phyloP scores from a whole-genome alignment of 805 yeast species.

The Ogataea zsoltii region DNA sequence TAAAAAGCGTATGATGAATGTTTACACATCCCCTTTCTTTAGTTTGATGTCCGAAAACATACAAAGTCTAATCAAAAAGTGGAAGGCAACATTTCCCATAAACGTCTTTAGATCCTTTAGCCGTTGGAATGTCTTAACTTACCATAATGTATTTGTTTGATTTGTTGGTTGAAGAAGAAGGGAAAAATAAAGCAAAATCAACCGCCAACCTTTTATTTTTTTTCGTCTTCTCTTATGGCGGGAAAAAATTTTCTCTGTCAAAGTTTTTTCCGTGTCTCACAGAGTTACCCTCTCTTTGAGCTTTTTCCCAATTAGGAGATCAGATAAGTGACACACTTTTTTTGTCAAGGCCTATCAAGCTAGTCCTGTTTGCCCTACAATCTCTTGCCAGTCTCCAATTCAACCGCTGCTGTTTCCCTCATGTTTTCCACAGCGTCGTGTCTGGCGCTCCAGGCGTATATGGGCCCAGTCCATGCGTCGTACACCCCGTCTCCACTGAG shows the following conservation, averaged over 20 bases:
- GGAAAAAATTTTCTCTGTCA: slow-evolving; percentile 8
- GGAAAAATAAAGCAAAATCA: neutral
- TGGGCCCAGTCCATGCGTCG: slow-evolving; percentile 1
- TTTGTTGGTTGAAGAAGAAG: neutral
- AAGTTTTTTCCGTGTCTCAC: neutral
- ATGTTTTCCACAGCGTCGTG: slow-evolving; percentile 4
- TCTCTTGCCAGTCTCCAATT: no score
- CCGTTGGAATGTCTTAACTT: slow-evolving; percentile 22
- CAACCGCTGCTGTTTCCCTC: no score
- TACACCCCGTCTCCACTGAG: slow-evolving; percentile 36
- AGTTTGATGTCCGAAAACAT: slow-evolving; percentile 10
- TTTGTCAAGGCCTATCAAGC: neutral
- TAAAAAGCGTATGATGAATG: slow-evolving; percentile 16
- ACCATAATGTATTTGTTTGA: slow-evolving; percentile 20
- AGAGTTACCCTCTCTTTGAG: neutral
- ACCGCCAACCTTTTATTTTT: neutral
- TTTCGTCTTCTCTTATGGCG: neutral
- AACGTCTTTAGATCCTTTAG: slow-evolving; percentile 37
- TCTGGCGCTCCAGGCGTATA: slow-evolving; percentile 3
- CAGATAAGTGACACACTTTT: slow-evolving; percentile 4
- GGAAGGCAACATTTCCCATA: slow-evolving; percentile 18
- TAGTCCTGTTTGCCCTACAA: no score
- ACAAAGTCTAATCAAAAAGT: slow-evolving; percentile 7
- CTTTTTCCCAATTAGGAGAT: slow-evolving; percentile 5
- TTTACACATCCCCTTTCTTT: slow-evolving; percentile 17